A percentile compares a stretch with the other conserved stretches of the same genome.
phyloP scores from a whole-genome alignment of 169 alveolate genomes.

The Cryptosporidium ryanae region DNA sequence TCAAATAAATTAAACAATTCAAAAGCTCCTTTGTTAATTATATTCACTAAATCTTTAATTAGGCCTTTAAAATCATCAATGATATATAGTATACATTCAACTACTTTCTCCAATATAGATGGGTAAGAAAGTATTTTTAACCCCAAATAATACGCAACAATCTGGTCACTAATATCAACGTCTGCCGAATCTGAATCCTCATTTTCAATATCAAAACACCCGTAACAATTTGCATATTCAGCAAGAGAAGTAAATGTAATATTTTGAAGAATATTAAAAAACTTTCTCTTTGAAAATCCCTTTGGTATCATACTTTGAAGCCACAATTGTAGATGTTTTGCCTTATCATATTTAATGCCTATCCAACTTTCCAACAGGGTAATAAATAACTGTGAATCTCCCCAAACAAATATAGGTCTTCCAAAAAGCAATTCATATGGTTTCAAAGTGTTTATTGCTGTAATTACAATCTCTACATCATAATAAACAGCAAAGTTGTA shows the following conservation, averaged over 20 bases:
- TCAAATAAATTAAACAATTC: conserved; percentile 35
- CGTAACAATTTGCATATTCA: conserved; percentile 42
- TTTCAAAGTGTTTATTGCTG: conserved; percentile 60
- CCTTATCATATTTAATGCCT: conserved; percentile 59
- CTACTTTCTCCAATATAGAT: conserved; percentile 55
- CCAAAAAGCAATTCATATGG: conserved; percentile 41
- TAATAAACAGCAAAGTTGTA: conserved; percentile 54
- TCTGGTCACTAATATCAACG: conserved; percentile 14
- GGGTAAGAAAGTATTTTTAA: conserved; percentile 56
- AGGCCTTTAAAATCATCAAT: conserved; percentile 29
- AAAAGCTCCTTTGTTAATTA: conserved; percentile 29
- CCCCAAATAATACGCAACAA: conserved; percentile 43
- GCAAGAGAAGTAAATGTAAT: conserved; percentile 60
- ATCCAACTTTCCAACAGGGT: conserved; percentile 53
- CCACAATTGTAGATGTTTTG: conserved; percentile 50
- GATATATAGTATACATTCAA: conserved; percentile 19
- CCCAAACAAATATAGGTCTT: conserved; percentile 46
- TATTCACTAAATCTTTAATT: conserved; percentile 20
- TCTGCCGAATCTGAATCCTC: conserved; percentile 3
- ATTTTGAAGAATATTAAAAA: conserved; percentile 32
- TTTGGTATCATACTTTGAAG: conserved; percentile 56
- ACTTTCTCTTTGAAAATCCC: conserved; percentile 47
- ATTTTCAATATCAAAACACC: conserved; percentile 32
- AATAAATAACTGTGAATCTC: conserved; percentile 66
- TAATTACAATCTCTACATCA: conserved; percentile 47